Evolutionary conservation across 116 monocot species (phyloP).

Genomic region (Zostera marina): DNA sequence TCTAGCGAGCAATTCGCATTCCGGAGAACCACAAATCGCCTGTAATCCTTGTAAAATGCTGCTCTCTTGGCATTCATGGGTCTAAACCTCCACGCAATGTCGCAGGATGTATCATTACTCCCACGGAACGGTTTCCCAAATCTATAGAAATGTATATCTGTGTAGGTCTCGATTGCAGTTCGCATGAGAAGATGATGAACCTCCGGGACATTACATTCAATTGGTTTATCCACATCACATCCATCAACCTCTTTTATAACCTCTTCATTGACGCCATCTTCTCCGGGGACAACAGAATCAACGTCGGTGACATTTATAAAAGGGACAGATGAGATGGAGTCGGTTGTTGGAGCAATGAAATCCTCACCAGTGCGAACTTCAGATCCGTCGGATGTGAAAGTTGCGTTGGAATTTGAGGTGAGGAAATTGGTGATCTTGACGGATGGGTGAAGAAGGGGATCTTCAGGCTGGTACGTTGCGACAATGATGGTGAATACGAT

Average conservation of each 20-base stretch:
- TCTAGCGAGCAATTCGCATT: conserved; percentile 30
- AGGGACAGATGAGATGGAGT: conserved; percentile 1
- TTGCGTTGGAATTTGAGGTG: conserved; percentile 59
- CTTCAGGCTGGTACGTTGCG: conserved; percentile 77
- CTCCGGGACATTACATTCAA: conserved; percentile 50
- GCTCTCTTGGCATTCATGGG: conserved; percentile 61
- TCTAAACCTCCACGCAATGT: conserved; percentile 91
- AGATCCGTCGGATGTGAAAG: conserved; percentile 43
- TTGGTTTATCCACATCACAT: conserved; percentile 26
- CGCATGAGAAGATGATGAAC: conserved; percentile 79
- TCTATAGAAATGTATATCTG: conserved; percentile 68
- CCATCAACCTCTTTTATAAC: neutral
- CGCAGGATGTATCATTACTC: conserved; percentile 31
- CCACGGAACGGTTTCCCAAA: conserved; percentile 67
- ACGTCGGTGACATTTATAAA: conserved; percentile 16
- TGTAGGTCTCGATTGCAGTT: conserved; percentile 60
- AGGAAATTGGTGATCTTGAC: conserved; percentile 53
- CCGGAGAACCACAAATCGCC: conserved; percentile 47
- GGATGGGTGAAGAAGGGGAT: conserved; percentile 55
- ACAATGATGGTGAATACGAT: conserved; percentile 77
- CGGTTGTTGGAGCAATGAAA: conserved; percentile 24
- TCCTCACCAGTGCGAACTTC: conserved; percentile 63
- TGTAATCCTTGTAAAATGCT: conserved; percentile 79
- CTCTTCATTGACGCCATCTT: neutral
- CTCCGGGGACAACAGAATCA: neutral